These are phyloP conservation scores for Pseudophaeomoniella oleicola DNA, from an alignment of 2,329 filamentous ascomycete species.

Conservation along the genomic window DNA sequence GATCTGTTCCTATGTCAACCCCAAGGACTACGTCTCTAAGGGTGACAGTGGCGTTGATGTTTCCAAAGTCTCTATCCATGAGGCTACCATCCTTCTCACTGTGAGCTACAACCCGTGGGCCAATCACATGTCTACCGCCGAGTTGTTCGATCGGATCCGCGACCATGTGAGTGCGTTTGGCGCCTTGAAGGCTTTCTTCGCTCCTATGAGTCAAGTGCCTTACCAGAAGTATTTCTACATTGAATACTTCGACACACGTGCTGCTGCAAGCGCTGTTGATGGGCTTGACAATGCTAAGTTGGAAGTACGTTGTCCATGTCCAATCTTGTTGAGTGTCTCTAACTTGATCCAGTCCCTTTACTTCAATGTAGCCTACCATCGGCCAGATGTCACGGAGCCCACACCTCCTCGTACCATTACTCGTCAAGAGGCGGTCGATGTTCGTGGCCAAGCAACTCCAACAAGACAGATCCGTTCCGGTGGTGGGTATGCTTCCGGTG, in stretches of 20 bases:
- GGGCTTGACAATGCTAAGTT: background rate
- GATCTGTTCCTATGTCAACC: constrained; percentile 30
- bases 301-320: too few relatives aligned
- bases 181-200: constrained; percentile 3
- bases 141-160: background rate
- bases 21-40: constrained; percentile 26
- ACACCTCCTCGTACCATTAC: constrained; percentile 8
- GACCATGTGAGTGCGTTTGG: constrained; percentile 1
- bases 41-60: constrained; percentile 13
- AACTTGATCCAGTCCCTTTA: background rate
- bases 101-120: constrained; percentile 24
- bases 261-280: background rate
- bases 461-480: too few relatives aligned
- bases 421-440: too few relatives aligned
- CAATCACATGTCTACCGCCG: background rate
- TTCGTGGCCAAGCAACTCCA: too few relatives aligned
- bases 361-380: background rate
- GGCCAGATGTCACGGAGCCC: background rate
- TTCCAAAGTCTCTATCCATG: constrained; percentile 26
- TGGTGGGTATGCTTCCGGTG: too few relatives aligned
- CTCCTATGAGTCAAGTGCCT: background rate
- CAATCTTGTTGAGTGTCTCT: too few relatives aligned
- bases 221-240: constrained; percentile 1
- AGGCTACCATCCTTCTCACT: constrained; percentile 42
- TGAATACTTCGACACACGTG: constrained; percentile 3